Percentiles rank a stretch among this genome's conserved stretches.
Conservation (phyloP, 495 filamentous ascomycete species). For the Penicillium simplicissimum region DNA sequence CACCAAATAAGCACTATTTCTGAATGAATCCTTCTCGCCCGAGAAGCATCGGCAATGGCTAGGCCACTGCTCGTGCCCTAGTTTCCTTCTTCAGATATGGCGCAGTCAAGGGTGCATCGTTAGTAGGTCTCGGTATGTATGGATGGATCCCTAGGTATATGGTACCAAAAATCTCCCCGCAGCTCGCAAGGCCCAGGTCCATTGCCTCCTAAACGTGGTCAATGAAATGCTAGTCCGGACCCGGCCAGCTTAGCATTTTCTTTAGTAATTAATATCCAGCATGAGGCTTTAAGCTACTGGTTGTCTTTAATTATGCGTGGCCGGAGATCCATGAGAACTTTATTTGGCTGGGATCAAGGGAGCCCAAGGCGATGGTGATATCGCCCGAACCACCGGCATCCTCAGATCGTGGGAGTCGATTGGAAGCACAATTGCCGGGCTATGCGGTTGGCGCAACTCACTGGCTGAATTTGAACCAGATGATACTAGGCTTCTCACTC, state of each 20-base stretch:
- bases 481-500: slow-evolving; percentile 19
- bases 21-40: not conserved
- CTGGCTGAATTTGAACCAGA: slow-evolving; percentile 25
- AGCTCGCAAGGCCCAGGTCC: not conserved
- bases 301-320: no score
- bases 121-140: not conserved
- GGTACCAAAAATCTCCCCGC: not conserved
- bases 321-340: no score
- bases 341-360: slow-evolving; percentile 20
- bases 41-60: not conserved
- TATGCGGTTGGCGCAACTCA: slow-evolving; percentile 49
- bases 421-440: slow-evolving; percentile 49
- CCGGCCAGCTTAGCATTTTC: not conserved
- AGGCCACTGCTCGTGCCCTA: not conserved
- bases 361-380: slow-evolving; percentile 39
- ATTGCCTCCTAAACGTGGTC: not conserved
- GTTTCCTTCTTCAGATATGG: not conserved
- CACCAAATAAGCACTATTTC: not conserved
- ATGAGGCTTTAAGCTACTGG: not conserved
- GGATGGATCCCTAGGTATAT: not conserved
- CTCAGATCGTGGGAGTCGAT: slow-evolving; percentile 51
- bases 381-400: slow-evolving; percentile 50
- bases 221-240: not conserved
- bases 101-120: not conserved
- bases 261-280: not conserved